Evolutionary conservation across 2,329 filamentous ascomycete genomes (phyloP), one percentile per base, ranked within the genome.

Genomic region (Monosporascus ibericus): DNA sequence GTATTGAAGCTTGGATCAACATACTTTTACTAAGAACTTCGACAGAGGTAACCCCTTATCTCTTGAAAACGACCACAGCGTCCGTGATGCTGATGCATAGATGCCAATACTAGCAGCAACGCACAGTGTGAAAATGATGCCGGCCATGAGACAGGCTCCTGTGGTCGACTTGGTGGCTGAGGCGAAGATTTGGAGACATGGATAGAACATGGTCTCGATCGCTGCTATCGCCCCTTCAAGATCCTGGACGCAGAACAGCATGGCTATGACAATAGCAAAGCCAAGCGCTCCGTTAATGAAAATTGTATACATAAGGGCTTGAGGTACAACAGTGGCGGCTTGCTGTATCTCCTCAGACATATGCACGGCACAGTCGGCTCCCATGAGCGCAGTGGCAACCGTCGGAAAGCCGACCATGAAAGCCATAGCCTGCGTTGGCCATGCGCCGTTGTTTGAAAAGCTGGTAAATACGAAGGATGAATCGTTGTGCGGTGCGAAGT

Each of bases 391-490:
- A 48, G 66, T 61, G 9, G 69, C 60, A 18, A 67, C 60, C 48
- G 68, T 65, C 52, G 67, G 65, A 38, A 76, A 65, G 51, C 72
- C 75, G 18, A 76, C 66, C 61, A 71, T 70, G 55, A 75, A 78
- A 5, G 75, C 72, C 5, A 78, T 47, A 0, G 72, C 75, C 36
- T 73, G 64, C 0, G 67, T 70, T 18, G 65, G 59, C 76, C 77
- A 80, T 9, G 72, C 75, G 0, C 75, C 77, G 3, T 74, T 67
- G 55, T 79, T 78, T 22, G 71, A 63, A 61, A 76, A 79, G 1
- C 66, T 70, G 39, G 66, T 65, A 50, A 79, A 79, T 20, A 79
- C 76, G 22, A 73, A 73, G 9, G 66, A 60, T n/a, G 67, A 62
- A 17, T 60, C 24, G 51, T 61, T 58, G 5, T 62, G 64, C 18